Evolutionary conservation across 352 stramenopile species (phyloP).

Genomic region (Globisporangium radiosum): DNA sequence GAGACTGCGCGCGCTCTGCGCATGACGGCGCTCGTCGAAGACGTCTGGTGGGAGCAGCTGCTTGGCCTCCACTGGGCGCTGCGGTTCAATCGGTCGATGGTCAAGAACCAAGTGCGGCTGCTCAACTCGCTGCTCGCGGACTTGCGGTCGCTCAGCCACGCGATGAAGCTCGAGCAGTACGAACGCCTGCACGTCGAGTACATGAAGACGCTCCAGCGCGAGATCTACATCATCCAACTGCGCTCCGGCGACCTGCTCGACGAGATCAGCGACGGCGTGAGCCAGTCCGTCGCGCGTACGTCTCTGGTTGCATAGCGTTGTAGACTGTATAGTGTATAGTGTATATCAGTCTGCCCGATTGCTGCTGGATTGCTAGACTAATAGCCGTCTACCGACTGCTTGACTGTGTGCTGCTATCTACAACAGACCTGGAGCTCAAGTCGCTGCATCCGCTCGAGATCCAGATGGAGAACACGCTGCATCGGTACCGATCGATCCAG

Average conservation of each 20-base stretch:
- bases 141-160: conserved; percentile 32
- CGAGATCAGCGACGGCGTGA: conserved; percentile 22
- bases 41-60: conserved; percentile 54
- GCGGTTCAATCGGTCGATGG: conserved; percentile 37
- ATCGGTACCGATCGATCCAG: conserved; percentile 48
- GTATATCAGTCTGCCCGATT: too few relatives aligned
- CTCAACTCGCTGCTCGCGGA: conserved; percentile 30
- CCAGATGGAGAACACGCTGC: conserved; percentile 43
- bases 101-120: conserved; percentile 31
- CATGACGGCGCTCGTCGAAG: conserved; percentile 32
- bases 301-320: too few relatives aligned
- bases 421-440: conserved; percentile 22
- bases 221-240: conserved; percentile 44
- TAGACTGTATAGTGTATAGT: too few relatives aligned
- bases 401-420: conserved; percentile 8
- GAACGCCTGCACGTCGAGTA: conserved; percentile 40
- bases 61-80: conserved; percentile 32
- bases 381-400: too few relatives aligned
- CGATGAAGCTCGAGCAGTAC: conserved; percentile 54
- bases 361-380: too few relatives aligned
- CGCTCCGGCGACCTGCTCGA: conserved; percentile 26
- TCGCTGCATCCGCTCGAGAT: conserved; percentile 24
- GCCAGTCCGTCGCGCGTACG: too few relatives aligned
- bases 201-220: conserved; percentile 39
- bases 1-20: conserved; percentile 17